Percentiles rank a stretch among this genome's conserved stretches.
Evolutionary conservation across 345 rosid genomes (phyloP).

Genomic region (Erucastrum elatum): DNA sequence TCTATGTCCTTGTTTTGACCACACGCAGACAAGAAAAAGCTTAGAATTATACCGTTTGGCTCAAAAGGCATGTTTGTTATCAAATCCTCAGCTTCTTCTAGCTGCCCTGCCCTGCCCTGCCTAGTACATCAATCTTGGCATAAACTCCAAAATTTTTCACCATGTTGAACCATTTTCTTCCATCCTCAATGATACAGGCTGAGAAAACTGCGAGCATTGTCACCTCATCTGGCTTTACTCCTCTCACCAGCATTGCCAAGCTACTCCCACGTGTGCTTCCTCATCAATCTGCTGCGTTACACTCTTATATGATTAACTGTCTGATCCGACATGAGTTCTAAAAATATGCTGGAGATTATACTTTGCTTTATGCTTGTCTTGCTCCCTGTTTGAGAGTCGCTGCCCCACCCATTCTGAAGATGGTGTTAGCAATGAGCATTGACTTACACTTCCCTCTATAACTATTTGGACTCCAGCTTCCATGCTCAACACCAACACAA

Average conservation of each 20-base stretch:
- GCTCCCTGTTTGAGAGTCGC: not conserved
- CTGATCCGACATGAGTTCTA: not conserved
- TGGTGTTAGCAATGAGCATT: not conserved
- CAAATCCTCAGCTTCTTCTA: too few species aligned
- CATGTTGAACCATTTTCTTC: too few species aligned
- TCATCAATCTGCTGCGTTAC: not conserved
- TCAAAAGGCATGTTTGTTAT: too few species aligned
- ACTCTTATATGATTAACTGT: not conserved
- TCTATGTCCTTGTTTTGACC: conserved; percentile 49
- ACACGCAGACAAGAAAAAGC: conserved; percentile 50
- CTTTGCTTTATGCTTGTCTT: not conserved
- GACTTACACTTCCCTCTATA: not conserved
- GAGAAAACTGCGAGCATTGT: too few species aligned
- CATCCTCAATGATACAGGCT: too few species aligned
- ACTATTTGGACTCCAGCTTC: not conserved
- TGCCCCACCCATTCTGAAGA: not conserved
- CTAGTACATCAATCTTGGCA: too few species aligned
- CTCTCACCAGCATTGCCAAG: too few species aligned
- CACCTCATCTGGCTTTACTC: too few species aligned
- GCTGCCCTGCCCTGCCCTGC: too few species aligned
- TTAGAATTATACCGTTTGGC: too few species aligned
- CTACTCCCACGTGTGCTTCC: not conserved
- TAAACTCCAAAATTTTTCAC: too few species aligned
- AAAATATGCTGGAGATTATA: not conserved
- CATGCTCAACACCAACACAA: not conserved